Conservation (phyloP, 2,329 filamentous ascomycete genomes). For the Pyricularia sp. region DNA sequence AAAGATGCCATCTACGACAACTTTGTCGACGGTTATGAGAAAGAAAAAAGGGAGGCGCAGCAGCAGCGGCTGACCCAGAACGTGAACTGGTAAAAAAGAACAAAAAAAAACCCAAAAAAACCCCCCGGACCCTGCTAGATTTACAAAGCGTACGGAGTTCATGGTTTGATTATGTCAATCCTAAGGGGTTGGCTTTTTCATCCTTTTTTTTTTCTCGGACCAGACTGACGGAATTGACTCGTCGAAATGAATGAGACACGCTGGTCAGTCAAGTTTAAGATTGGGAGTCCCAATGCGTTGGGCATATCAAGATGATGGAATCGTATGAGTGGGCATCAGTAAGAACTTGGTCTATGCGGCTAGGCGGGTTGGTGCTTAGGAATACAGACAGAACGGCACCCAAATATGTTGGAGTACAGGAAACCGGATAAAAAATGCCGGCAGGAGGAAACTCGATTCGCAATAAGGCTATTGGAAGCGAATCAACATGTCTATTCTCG, state of each 20-base stretch:
- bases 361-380: not conserved
- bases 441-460: not conserved
- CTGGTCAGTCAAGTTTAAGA: not conserved
- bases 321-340: not conserved
- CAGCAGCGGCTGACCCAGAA: not conserved
- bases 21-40: not conserved
- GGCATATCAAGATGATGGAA: not conserved
- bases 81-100: not conserved
- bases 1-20: not conserved
- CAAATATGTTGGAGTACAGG: not conserved
- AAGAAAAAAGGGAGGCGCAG: not conserved
- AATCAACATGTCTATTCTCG: not conserved
- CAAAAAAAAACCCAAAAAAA: no score
- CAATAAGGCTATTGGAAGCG: not conserved
- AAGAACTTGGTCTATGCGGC: not conserved
- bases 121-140: not conserved
- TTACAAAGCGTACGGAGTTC: not conserved
- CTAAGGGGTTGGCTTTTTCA: not conserved
- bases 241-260: not conserved
- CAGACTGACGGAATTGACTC: not conserved
- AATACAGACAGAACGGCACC: not conserved
- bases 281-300: not conserved
- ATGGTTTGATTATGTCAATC: not conserved
- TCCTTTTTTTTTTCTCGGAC: not conserved
- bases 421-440: not conserved